Conservation (phyloP, 495 filamentous ascomycete species). For the Sordaria brevicollis region DNA sequence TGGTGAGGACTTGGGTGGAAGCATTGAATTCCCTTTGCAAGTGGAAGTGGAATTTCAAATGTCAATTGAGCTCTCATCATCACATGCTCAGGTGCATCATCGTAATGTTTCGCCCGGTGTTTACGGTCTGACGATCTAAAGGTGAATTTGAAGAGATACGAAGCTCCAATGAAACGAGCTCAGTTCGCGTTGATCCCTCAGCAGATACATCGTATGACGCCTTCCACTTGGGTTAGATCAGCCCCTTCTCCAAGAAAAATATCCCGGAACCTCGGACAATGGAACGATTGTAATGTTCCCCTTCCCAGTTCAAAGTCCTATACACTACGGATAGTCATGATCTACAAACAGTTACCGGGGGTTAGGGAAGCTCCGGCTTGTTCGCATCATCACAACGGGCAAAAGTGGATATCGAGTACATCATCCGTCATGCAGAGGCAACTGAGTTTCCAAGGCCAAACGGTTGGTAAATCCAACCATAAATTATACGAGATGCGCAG, state of each 20-base stretch:
- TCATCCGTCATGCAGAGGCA: background rate
- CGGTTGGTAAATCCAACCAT: background rate
- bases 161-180: background rate
- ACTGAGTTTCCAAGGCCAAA: background rate
- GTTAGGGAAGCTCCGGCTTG: background rate
- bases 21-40: too few species aligned
- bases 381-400: background rate
- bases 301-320: background rate
- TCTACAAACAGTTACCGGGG: background rate
- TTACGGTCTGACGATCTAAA: background rate
- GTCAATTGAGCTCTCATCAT: background rate
- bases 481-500: background rate
- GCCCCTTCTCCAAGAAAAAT: background rate
- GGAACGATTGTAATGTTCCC: background rate
- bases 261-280: background rate
- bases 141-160: background rate
- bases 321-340: background rate
- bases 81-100: too few species aligned
- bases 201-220: background rate
- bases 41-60: background rate
- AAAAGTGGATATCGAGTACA: background rate
- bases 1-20: background rate
- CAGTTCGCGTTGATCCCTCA: background rate
- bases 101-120: too few species aligned
- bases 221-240: background rate